Evolutionary conservation across 495 filamentous ascomycete genomes (phyloP).

Genomic region (Letharia columbiana): DNA sequence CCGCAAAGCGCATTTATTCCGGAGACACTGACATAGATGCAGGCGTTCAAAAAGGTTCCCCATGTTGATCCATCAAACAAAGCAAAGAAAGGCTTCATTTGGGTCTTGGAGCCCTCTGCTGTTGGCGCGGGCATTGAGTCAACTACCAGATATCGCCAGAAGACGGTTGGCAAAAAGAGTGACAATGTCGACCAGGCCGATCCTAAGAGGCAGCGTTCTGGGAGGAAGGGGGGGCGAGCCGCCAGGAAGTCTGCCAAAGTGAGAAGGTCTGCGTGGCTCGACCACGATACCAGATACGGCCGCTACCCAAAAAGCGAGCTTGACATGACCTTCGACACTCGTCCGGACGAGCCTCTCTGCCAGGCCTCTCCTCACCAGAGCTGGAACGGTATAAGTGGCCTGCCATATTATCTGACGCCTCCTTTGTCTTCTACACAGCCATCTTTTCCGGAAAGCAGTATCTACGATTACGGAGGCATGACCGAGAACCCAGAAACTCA

Average conservation of each 20-base stretch:
- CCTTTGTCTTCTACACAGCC: constrained; percentile 12
- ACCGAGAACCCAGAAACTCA: background rate
- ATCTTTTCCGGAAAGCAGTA: background rate
- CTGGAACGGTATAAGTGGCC: background rate
- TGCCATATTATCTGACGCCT: constrained; percentile 15
- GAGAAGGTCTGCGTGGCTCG: constrained; percentile 14
- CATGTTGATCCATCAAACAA: constrained; percentile 40
- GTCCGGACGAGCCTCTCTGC: background rate
- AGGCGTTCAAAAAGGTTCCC: constrained; percentile 60
- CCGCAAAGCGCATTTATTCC: background rate
- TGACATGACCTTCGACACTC: background rate
- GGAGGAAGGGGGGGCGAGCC: constrained; percentile 48
- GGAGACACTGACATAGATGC: constrained; percentile 19
- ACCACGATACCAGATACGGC: background rate
- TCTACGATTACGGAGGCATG: constrained; percentile 10
- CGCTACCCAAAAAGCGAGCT: background rate
- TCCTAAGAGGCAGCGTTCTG: constrained; percentile 46
- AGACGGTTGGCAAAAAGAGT: constrained; percentile 40
- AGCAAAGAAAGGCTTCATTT: constrained; percentile 51
- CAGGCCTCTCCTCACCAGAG: constrained; percentile 2
- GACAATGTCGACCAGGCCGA: constrained; percentile 36
- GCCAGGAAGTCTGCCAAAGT: constrained; percentile 33
- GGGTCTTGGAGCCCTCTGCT: constrained; percentile 59
- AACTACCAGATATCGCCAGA: constrained; percentile 64
- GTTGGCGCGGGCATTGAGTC: constrained; percentile 56